Evolutionary conservation across 129 eudicot genomes (phyloP).

Genomic region (Silybum marianum): DNA sequence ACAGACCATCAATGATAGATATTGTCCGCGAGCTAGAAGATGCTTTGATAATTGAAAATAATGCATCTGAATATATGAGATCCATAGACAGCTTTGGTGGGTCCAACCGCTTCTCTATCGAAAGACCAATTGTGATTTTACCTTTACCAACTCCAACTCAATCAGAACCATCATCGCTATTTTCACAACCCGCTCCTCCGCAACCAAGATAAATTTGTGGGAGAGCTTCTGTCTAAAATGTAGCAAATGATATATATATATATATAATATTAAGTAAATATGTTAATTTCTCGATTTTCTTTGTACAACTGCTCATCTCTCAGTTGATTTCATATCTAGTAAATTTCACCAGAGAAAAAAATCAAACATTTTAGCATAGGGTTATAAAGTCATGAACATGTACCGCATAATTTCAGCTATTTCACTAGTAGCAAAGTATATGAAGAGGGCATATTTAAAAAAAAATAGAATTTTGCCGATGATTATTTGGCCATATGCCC

Average conservation of each 20-base stretch:
- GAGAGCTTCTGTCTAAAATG: slow-evolving; percentile 23
- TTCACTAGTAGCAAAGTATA: slow-evolving; percentile 12
- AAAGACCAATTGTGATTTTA: slow-evolving; percentile 62
- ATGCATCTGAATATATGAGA: slow-evolving; percentile 88
- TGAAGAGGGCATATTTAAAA: slow-evolving; percentile 1
- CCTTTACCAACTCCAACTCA: slow-evolving; percentile 44
- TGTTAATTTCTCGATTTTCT: slow-evolving; percentile 19
- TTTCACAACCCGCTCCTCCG: slow-evolving; percentile 72
- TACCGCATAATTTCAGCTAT: slow-evolving; percentile 6
- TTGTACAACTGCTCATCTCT: slow-evolving; percentile 13
- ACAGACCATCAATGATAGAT: slow-evolving; percentile 79
- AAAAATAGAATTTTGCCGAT: background rate
- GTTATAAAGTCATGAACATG: slow-evolving; percentile 6
- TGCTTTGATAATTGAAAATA: slow-evolving; percentile 82
- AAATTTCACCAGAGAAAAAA: slow-evolving; percentile 9
- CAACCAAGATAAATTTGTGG: slow-evolving; percentile 62
- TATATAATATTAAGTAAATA: slow-evolving; percentile 28
- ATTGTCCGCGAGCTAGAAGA: slow-evolving; percentile 90
- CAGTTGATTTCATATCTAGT: slow-evolving; percentile 26
- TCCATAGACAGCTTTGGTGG: slow-evolving; percentile 87
- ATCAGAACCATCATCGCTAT: slow-evolving; percentile 53
- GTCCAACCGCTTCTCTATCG: slow-evolving; percentile 74
- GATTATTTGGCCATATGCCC: background rate
- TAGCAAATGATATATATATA: slow-evolving; percentile 17
- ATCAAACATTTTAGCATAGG: slow-evolving; percentile 8